Base-by-base conservation (phyloP, 306 rosid species). In the Quercus dentata region DNA sequence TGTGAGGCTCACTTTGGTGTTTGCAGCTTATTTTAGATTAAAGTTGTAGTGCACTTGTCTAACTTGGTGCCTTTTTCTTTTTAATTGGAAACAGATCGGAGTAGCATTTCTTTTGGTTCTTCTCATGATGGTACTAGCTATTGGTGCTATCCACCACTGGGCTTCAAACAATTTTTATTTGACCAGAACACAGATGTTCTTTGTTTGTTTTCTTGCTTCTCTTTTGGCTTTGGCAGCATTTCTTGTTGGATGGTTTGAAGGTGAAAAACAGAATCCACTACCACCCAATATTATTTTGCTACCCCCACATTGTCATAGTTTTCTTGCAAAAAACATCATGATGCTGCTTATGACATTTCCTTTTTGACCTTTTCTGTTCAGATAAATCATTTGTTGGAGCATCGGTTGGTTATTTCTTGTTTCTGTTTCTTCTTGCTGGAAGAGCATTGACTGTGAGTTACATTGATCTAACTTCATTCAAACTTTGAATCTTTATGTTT, bases 141-240 rank as follows among this genome's bases (percentile, higher is more conserved):
- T 96, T 63, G 97, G 99, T 71, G 89, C 94, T 82, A 92, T 93
- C 79, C 99, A 93, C 86, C 94, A 88, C 73, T 96, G 99, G 99
- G 98, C 99, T 7, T 96, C 99, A 74, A 96, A 96, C 90, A 96
- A 93, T 87, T 96, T 96, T 88, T 96, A 96, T 86, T 92, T 96
- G 89, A 96, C 98, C 73, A 94, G 98, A 80, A 88, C 87, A 76
- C 97, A 93, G 81, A 96, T 79, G 87, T 81, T 96, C 80, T 89
- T 96, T 84, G 99, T 96, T 78, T 96, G 99, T 87, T 87, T 96
- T 82, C 87, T 96, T 76, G 97, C 99, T 12, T 96, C 87, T 88
- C 87, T 93, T 71, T 90, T 96, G 90, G 99, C 99, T 79, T 83
- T 96, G 97, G 99, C 99, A 46, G 99, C 99, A 68, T 91, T 96